phyloP scores from a whole-genome alignment of 129 eudicot genomes.

The Lactuca sativa region DNA sequence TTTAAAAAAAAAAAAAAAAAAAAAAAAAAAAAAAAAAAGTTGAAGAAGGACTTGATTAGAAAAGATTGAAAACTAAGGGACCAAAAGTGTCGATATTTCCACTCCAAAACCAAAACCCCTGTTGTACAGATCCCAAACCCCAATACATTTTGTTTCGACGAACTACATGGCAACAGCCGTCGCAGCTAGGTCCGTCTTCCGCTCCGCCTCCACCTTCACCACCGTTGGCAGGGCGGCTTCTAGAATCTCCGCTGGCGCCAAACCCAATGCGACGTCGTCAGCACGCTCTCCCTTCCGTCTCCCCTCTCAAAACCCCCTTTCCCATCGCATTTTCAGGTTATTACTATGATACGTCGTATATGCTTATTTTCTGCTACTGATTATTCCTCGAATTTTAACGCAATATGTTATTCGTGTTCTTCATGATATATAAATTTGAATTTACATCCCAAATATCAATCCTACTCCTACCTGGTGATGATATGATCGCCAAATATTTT shows the following conservation, averaged over 20 bases:
- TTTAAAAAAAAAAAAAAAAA: no score
- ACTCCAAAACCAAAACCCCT: slow-evolving; percentile 26
- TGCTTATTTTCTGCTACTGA: background rate
- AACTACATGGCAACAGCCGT: slow-evolving; percentile 44
- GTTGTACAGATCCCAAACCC: slow-evolving; percentile 21
- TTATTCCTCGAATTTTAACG: background rate
- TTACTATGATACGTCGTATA: background rate
- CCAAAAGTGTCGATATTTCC: background rate
- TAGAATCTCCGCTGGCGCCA: slow-evolving; percentile 41
- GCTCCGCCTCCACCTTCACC: slow-evolving; percentile 48
- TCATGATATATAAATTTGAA: background rate
- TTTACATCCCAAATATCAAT: background rate
- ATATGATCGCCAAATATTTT: background rate
- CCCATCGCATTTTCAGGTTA: slow-evolving; percentile 80
- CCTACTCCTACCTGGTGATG: no score
- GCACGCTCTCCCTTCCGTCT: slow-evolving; percentile 58
- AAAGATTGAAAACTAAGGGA: slow-evolving; percentile 1
- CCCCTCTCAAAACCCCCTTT: slow-evolving; percentile 57
- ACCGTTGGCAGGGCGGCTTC: slow-evolving; percentile 49
- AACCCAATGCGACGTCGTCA: slow-evolving; percentile 47
- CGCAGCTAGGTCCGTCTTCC: slow-evolving; percentile 70
- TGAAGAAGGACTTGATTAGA: background rate
- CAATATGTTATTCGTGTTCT: background rate
- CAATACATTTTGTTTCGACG: slow-evolving; percentile 8
- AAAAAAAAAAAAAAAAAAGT: background rate